These are phyloP conservation scores for Candida sphagnicola DNA, from an alignment of 805 yeast genomes.

Conservation along the genomic window DNA sequence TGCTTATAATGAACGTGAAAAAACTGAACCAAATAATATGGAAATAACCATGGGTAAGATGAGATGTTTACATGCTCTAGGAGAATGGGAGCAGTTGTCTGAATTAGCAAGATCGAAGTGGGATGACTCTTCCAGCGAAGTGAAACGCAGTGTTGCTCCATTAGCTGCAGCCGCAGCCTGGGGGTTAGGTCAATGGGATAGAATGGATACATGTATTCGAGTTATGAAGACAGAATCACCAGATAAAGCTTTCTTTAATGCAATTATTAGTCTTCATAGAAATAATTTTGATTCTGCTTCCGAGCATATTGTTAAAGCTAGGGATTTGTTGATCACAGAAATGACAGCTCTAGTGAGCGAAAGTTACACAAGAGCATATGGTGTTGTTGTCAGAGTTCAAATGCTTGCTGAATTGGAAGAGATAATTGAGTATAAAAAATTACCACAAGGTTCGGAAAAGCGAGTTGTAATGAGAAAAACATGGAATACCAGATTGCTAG, in stretches of 20 bases:
- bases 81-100: slow-evolving; percentile 94
- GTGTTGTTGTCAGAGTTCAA: slow-evolving; percentile 94
- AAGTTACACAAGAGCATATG: slow-evolving; percentile 93
- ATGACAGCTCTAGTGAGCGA: slow-evolving; percentile 92
- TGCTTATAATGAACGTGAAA: slow-evolving; percentile 81
- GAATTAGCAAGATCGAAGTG: slow-evolving; percentile 84
- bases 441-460: slow-evolving; percentile 80
- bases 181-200: slow-evolving; percentile 97
- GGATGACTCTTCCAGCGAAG: slow-evolving; percentile 68
- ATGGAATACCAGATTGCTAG: slow-evolving; percentile 89
- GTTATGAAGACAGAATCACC: slow-evolving; percentile 93
- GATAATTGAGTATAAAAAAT: slow-evolving; percentile 80
- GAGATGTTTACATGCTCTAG: slow-evolving; percentile 97
- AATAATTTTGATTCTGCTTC: slow-evolving; percentile 82
- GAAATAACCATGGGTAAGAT: slow-evolving; percentile 96
- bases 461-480: slow-evolving; percentile 78
- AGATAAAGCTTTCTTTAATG: slow-evolving; percentile 91
- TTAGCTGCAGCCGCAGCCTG: slow-evolving; percentile 98
- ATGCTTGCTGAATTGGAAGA: slow-evolving; percentile 97
- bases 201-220: slow-evolving; percentile 85
- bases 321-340: slow-evolving; percentile 88
- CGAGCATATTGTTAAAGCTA: slow-evolving; percentile 73
- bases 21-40: slow-evolving; percentile 59
- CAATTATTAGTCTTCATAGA: slow-evolving; percentile 80
- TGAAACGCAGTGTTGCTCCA: slow-evolving; percentile 84